Conservation (phyloP, 176 grass and related monocot genomes). For the Calamus simplicifolius region DNA sequence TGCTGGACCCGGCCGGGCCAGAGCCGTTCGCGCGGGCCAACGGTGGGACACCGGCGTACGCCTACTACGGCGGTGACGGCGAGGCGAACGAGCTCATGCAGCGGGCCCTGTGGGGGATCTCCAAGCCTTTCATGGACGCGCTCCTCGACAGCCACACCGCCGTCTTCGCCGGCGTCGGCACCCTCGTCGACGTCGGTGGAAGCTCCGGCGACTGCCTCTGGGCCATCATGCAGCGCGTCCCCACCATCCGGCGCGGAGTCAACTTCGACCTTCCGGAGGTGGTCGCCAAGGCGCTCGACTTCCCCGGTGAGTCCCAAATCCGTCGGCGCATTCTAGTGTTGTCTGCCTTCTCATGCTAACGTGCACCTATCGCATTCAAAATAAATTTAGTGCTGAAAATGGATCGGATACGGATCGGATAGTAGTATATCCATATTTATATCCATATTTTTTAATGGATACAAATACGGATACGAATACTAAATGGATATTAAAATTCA, state of each 20-base stretch:
- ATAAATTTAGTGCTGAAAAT: no score
- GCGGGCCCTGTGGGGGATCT: constrained; percentile 57
- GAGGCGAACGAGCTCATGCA: constrained; percentile 67
- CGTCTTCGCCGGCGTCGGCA: constrained; percentile 41
- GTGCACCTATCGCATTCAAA: no score
- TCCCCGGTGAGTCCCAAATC: constrained; percentile 24
- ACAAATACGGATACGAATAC: no score
- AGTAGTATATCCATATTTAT: no score
- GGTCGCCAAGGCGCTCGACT: constrained; percentile 48
- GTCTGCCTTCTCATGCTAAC: no score
- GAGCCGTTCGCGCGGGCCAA: constrained; percentile 71
- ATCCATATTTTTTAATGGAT: no score
- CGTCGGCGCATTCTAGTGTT: no score
- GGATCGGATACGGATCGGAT: no score
- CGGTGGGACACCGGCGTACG: constrained; percentile 54
- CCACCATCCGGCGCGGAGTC: constrained; percentile 36
- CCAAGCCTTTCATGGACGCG: constrained; percentile 80
- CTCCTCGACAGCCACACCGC: constrained; percentile 40
- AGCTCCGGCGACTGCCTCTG: constrained; percentile 72
- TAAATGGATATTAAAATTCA: no score
- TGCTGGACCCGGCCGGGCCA: constrained; percentile 61
- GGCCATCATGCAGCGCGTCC: constrained; percentile 56
- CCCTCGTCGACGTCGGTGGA: constrained; percentile 75
- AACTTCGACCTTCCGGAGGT: constrained; percentile 92
- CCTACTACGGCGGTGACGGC: constrained; percentile 54